These are phyloP conservation scores for Boletus speciosus DNA, from an alignment of 768 basidiomycete genomes.

Conservation along the genomic window DNA sequence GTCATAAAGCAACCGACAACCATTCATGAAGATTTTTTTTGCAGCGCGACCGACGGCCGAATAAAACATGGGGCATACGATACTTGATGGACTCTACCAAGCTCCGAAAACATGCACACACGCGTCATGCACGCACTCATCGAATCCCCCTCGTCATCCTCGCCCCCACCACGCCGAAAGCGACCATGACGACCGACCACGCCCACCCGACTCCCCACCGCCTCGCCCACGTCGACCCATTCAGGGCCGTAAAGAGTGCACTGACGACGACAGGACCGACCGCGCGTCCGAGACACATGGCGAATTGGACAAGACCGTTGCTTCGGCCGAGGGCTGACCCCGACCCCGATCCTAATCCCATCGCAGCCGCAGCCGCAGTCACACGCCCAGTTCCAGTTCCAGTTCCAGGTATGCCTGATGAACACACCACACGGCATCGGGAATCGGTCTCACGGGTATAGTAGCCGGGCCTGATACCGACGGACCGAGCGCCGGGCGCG, in stretches of 20 bases:
- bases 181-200: conserved; percentile 11
- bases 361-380: background rate
- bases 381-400: too few species aligned
- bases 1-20: background rate
- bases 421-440: background rate
- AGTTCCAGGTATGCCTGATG: background rate
- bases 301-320: conserved; percentile 57
- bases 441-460: background rate
- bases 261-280: conserved; percentile 43
- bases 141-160: conserved; percentile 7
- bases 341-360: background rate
- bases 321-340: conserved; percentile 49
- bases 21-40: too few species aligned
- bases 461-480: too few species aligned
- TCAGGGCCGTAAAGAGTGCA: conserved; percentile 11
- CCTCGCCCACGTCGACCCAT: conserved; percentile 9
- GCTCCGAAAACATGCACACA: background rate
- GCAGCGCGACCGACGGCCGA: background rate
- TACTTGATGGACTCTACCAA: background rate
- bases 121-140: background rate
- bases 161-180: conserved; percentile 2
- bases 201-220: conserved; percentile 1
- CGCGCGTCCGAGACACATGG: conserved; percentile 52
- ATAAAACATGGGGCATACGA: background rate
- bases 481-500: conserved; percentile 24